Evolutionary conservation across 2,329 filamentous ascomycete species (phyloP).

Genomic region (Verticillium zaregamsianum): DNA sequence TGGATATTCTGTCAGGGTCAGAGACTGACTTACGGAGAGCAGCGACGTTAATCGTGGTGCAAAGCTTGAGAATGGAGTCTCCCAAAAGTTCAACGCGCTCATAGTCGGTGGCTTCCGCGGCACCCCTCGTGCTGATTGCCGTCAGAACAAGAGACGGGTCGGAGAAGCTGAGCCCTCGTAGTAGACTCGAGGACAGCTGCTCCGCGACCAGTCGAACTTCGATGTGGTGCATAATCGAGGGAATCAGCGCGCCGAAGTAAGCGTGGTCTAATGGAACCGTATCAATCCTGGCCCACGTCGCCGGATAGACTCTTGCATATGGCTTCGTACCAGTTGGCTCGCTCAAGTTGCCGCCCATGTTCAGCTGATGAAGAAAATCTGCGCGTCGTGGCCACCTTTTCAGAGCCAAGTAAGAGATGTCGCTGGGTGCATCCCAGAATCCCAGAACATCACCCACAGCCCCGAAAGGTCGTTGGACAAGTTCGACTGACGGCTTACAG

Average conservation of each 20-base stretch:
- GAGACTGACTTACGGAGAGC: constrained; percentile 38
- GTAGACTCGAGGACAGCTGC: constrained; percentile 50
- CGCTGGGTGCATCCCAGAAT: constrained; percentile 29
- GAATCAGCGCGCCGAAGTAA: constrained; percentile 60
- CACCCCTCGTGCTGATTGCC: constrained; percentile 65
- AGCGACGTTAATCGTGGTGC: constrained; percentile 61
- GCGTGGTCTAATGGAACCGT: constrained; percentile 36
- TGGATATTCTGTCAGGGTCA: no score
- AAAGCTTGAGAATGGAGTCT: constrained; percentile 76
- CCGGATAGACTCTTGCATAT: constrained; percentile 40
- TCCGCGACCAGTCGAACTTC: constrained; percentile 61
- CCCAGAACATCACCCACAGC: constrained; percentile 18
- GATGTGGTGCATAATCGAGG: constrained; percentile 67
- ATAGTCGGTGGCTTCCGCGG: constrained; percentile 63
- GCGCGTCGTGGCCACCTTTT: constrained; percentile 47
- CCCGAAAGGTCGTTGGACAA: constrained; percentile 31
- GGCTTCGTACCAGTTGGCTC: constrained; percentile 30
- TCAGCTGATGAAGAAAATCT: constrained; percentile 52
- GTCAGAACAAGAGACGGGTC: constrained; percentile 51
- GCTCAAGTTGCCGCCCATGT: constrained; percentile 3
- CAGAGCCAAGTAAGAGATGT: constrained; percentile 46
- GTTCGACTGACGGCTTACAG: constrained; percentile 36
- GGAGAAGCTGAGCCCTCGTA: constrained; percentile 46
- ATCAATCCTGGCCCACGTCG: constrained; percentile 46
- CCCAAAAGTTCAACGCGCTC: constrained; percentile 85